phyloP scores from a whole-genome alignment of 2,329 filamentous ascomycete species.

The Fusarium heterosporum region DNA sequence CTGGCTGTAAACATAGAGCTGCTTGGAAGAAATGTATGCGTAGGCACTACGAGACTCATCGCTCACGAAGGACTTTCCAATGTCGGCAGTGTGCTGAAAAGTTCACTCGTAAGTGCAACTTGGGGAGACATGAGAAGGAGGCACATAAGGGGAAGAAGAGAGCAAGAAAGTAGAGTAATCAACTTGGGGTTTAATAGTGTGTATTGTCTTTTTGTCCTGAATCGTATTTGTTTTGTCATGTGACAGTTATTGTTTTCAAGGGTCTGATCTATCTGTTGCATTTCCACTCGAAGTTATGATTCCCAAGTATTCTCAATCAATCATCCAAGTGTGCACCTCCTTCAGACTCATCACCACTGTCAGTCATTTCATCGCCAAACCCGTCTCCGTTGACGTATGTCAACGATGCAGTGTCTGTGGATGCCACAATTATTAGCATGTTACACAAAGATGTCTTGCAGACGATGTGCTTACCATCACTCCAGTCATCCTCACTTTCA shows the following conservation, averaged over 20 bases:
- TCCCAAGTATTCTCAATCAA: background rate
- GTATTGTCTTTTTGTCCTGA: background rate
- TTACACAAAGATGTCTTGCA: background rate
- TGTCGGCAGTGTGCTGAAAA: constrained; percentile 12
- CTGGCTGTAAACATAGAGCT: constrained; percentile 11
- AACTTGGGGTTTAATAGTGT: background rate
- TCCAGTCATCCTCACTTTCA: background rate
- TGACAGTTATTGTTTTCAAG: background rate
- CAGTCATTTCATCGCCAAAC: background rate
- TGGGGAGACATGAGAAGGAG: constrained; percentile 25
- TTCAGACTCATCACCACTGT: constrained; percentile 23
- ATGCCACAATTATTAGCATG: background rate
- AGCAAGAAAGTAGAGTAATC: background rate
- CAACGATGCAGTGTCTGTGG: constrained; percentile 21
- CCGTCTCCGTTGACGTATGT: constrained; percentile 4
- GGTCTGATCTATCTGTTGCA: background rate
- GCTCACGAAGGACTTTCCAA: constrained; percentile 1
- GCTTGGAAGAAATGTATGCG: constrained; percentile 34
- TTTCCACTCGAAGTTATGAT: background rate
- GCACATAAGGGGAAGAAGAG: constrained; percentile 23
- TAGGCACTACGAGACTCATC: constrained; percentile 25
- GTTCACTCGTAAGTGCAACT: constrained; percentile 22
- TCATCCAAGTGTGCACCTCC: constrained; percentile 18
- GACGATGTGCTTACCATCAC: background rate
- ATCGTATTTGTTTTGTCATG: background rate